Evolutionary conservation across 2,329 filamentous ascomycete genomes (phyloP), one percentile per base, ranked within the genome.

Genomic region (Verticillium zaregamsianum): DNA sequence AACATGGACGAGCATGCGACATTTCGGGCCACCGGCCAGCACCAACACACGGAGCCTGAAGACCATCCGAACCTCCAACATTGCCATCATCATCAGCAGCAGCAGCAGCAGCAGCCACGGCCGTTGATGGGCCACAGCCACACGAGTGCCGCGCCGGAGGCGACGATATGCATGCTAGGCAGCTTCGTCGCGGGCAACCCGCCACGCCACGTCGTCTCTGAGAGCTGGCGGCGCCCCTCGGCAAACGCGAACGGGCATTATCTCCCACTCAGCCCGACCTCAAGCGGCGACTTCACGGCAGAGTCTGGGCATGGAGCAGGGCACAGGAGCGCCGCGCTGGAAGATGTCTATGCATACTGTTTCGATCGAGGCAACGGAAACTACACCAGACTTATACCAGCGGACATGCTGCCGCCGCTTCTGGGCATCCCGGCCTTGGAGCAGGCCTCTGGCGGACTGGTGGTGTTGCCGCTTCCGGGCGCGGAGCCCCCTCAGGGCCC

Each of bases 381-480:
- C 56, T 82, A 79, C 62, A 86, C 85, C 5, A 76, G 80, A 3
- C 78, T 88, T 0, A 74, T 87, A 15, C 83, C 83, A 0, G 84
- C 81, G 0, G 85, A 88, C 64, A 75, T 79, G 72, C 71, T 87
- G 12, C 80, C 79, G 0, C 69, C 73, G 3, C 68, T 81, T 37
- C 66, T 71, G 6, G 77, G 79, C 55, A 73, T 87, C 5, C 79
- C 80, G 2, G 67, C 75, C 1, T 60, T 73, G 1, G 77, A 84
- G 69, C 61, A 68, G 11, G 71, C 69, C 39, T 70, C 71, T 25
- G 65, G 67, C 7, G 79, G 80, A 14, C 79, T 86, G 78, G 70
- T 82, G 5, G 74, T 84, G 6, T 69, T 86, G 23, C 79, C 80
- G 0, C 66, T 74, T 9, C 76, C 81, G 17, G 68, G 70, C 37